These are phyloP conservation scores for Beauveria medogensis DNA, from an alignment of 2,329 filamentous ascomycete species.

Conservation along the genomic window DNA sequence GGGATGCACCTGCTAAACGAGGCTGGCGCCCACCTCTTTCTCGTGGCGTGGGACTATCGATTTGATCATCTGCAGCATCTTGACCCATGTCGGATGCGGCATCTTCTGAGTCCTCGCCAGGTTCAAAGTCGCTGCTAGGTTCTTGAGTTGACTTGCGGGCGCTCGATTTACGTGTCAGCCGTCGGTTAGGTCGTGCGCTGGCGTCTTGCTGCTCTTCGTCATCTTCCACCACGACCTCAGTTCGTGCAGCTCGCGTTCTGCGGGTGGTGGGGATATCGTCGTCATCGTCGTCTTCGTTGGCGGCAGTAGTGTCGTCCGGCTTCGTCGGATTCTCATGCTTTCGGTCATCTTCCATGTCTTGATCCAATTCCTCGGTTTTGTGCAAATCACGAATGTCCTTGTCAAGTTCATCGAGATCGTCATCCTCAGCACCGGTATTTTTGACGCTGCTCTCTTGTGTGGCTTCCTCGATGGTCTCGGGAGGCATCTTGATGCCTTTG, in stretches of 20 bases:
- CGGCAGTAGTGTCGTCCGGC: conserved; percentile 16
- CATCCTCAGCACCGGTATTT: conserved; percentile 15
- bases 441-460: conserved; percentile 43
- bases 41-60: conserved; percentile 41
- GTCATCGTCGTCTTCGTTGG: conserved; percentile 29
- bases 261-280: conserved; percentile 42
- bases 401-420: conserved; percentile 29
- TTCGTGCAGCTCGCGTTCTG: conserved; percentile 33
- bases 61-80: conserved; percentile 34
- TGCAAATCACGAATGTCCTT: conserved; percentile 28
- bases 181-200: conserved; percentile 30
- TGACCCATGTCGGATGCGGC: conserved; percentile 36
- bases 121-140: conserved; percentile 54
- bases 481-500: conserved; percentile 43
- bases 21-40: conserved; percentile 35
- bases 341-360: conserved; percentile 21
- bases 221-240: conserved; percentile 21
- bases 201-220: conserved; percentile 21
- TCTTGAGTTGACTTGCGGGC: conserved; percentile 41
- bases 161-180: conserved; percentile 39
- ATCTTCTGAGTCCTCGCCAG: conserved; percentile 50
- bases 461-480: conserved; percentile 43
- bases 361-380: conserved; percentile 20
- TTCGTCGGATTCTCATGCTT: conserved; percentile 17
- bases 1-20: conserved; percentile 39